Conservation (phyloP, 345 rosid species). For the Iberis pinnata region DNA sequence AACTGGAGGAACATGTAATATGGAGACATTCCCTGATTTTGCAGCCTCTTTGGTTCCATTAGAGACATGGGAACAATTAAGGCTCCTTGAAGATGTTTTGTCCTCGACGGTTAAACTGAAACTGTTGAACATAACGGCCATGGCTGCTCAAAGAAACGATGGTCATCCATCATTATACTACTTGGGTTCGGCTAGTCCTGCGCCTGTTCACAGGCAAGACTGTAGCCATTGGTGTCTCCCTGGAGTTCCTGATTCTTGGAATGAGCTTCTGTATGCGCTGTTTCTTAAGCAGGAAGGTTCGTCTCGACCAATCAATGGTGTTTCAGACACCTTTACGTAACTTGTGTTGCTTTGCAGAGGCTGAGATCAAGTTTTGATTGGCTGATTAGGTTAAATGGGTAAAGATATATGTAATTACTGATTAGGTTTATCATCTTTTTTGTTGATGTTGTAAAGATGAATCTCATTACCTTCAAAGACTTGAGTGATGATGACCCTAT, state of each 20-base stretch:
- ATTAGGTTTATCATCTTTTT: constrained; percentile 16
- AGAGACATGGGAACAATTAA: constrained; percentile 45
- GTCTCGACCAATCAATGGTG: constrained; percentile 2
- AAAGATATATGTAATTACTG: constrained; percentile 16
- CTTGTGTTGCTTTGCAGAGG: neutral
- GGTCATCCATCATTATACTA: constrained; percentile 82
- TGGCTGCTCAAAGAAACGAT: constrained; percentile 69
- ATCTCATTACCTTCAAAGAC: constrained; percentile 3
- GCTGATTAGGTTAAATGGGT: constrained; percentile 27
- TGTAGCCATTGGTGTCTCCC: constrained; percentile 99
- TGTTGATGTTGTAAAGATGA: constrained; percentile 19
- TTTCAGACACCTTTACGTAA: constrained; percentile 18
- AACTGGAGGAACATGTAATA: constrained; percentile 74
- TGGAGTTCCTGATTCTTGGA: constrained; percentile 92
- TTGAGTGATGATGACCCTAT: neutral
- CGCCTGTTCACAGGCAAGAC: constrained; percentile 65
- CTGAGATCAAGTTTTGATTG: constrained; percentile 17
- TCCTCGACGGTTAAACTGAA: neutral
- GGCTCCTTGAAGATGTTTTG: constrained; percentile 39
- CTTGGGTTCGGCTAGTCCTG: constrained; percentile 49
- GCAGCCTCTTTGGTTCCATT: constrained; percentile 39
- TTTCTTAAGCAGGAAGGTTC: constrained; percentile 41
- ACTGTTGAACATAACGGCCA: constrained; percentile 58
- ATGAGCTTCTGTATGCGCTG: constrained; percentile 63
- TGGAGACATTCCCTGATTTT: constrained; percentile 74